phyloP scores from a whole-genome alignment of 2,329 filamentous ascomycete species.

The Trichoderma oligosporum region DNA sequence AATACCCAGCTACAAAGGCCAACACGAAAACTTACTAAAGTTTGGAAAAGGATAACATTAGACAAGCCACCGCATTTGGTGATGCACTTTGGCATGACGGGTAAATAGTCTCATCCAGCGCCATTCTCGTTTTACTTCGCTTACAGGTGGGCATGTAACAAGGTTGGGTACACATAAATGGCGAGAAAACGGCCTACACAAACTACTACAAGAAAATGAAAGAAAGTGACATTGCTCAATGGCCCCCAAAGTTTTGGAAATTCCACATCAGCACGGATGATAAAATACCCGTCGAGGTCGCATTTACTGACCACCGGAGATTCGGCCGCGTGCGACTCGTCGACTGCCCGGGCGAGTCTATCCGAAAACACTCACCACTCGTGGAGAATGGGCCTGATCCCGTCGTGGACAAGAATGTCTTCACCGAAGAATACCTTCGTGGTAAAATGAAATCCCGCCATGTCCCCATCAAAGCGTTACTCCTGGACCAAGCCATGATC shows the following conservation, averaged over 20 bases:
- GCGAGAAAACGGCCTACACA: constrained; percentile 72
- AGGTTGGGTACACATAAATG: constrained; percentile 85
- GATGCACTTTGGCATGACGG: constrained; percentile 79
- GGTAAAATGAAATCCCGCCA: constrained; percentile 68
- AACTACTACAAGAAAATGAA: constrained; percentile 75
- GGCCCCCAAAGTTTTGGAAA: constrained; percentile 90
- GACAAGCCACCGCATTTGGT: constrained; percentile 79
- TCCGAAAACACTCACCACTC: constrained; percentile 72
- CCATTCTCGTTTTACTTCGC: not conserved
- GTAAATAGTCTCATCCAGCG: constrained; percentile 29
- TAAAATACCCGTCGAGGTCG: constrained; percentile 54
- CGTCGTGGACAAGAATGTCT: constrained; percentile 70
- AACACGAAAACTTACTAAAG: not conserved
- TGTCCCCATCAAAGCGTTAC: constrained; percentile 82
- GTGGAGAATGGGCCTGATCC: constrained; percentile 94
- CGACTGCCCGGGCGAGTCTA: constrained; percentile 71
- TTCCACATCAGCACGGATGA: constrained; percentile 68
- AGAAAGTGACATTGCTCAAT: constrained; percentile 55
- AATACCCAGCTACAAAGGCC: not conserved
- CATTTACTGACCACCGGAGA: constrained; percentile 80
- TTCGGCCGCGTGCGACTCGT: constrained; percentile 78
- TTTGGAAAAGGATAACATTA: constrained; percentile 43
- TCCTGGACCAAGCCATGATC: constrained; percentile 83
- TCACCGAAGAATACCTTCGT: constrained; percentile 74
- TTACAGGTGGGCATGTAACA: constrained; percentile 13